A percentile compares a stretch with the other conserved stretches of the same genome.
These are phyloP conservation scores for Aspergillus heteromorphus DNA, from an alignment of 495 filamentous ascomycete genomes.

Conservation along the genomic window DNA sequence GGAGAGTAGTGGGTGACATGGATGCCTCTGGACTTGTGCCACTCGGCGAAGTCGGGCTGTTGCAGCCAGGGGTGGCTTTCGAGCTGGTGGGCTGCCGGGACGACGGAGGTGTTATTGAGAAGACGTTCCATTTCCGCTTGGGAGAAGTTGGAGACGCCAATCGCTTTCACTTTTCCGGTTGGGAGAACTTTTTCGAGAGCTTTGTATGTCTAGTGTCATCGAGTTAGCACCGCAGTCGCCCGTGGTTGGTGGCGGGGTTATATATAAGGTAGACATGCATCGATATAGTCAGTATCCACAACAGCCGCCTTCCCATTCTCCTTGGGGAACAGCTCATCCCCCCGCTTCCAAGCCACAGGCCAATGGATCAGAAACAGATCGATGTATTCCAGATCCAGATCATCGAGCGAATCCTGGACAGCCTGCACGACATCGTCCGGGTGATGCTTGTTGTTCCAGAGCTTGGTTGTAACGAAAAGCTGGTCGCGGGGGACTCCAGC, in stretches of 20 bases:
- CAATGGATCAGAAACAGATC: conserved; percentile 71
- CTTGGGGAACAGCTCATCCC: conserved; percentile 37
- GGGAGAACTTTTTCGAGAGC: conserved; percentile 59
- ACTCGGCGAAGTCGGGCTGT: conserved; percentile 54
- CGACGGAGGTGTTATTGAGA: conserved; percentile 52
- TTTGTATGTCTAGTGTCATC: conserved; percentile 44
- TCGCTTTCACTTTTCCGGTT: conserved; percentile 53
- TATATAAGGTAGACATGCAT: conserved; percentile 44
- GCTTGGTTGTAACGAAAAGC: conserved; percentile 65
- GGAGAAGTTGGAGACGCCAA: conserved; percentile 77
- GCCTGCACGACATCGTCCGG: conserved; percentile 55
- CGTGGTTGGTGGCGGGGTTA: neutral
- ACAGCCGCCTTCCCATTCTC: conserved; percentile 40
- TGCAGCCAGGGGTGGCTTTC: conserved; percentile 60
- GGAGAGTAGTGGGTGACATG: conserved; percentile 63
- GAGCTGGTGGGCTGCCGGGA: conserved; percentile 63
- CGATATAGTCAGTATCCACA: conserved; percentile 44
- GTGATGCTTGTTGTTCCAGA: conserved; percentile 66
- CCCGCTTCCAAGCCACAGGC: conserved; percentile 48
- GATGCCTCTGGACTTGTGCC: conserved; percentile 49
- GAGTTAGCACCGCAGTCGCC: neutral
- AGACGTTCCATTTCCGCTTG: conserved; percentile 62
- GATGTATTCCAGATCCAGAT: conserved; percentile 60
- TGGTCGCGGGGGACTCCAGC: conserved; percentile 52
- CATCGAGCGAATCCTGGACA: conserved; percentile 54